Conservation (phyloP, 345 rosid species). For the Stellera chamaejasme region DNA sequence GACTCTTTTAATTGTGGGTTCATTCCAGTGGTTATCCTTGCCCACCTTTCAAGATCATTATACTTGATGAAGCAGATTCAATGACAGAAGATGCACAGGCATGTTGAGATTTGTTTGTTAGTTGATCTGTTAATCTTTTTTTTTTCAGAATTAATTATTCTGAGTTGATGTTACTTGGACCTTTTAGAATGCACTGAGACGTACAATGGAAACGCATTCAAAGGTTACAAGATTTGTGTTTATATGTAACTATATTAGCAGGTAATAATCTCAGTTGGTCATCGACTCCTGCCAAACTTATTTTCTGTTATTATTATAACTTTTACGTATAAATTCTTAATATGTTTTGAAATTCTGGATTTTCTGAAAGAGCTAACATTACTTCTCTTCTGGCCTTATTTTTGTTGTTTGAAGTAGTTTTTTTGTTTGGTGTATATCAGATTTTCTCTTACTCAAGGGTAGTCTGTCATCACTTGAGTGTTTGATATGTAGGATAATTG, state of each 20-base stretch:
- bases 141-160: background rate
- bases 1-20: conserved; percentile 5
- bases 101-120: conserved; percentile 13
- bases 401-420: background rate
- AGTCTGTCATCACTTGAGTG: background rate
- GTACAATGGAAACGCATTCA: conserved; percentile 95
- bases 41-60: conserved; percentile 85
- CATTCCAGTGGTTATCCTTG: conserved; percentile 72
- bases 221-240: conserved; percentile 94
- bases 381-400: background rate
- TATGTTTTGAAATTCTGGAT: background rate
- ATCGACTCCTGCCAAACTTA: background rate
- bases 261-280: conserved; percentile 30
- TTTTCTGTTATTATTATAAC: background rate
- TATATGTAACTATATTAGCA: conserved; percentile 94
- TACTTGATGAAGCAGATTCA: conserved; percentile 95
- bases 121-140: too few relatives aligned
- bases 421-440: background rate
- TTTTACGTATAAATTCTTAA: background rate
- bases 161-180: background rate
- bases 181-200: conserved; percentile 80
- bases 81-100: conserved; percentile 99
- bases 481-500: conserved; percentile 61
- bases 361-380: background rate
- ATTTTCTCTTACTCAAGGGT: background rate